Evolutionary conservation across 257 asterid species (phyloP).

Genomic region (Verbena officinalis): DNA sequence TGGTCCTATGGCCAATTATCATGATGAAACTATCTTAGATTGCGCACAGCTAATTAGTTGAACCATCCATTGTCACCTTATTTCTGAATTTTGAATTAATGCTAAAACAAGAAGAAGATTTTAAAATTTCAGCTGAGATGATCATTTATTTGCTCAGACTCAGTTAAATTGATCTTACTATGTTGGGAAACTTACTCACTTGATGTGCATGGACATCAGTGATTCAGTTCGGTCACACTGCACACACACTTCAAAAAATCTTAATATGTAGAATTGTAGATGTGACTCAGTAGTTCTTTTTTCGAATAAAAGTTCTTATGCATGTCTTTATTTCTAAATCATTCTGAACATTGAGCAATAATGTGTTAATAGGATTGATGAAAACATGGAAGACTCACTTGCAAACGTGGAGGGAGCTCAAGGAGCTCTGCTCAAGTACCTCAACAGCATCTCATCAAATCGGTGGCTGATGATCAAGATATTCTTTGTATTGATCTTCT

Average conservation of each 20-base stretch:
- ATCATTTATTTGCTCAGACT: background rate
- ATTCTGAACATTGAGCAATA: slow-evolving; percentile 13
- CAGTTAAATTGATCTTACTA: background rate
- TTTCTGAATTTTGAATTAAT: background rate
- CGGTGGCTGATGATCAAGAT: slow-evolving; percentile 98
- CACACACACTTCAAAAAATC: too few species aligned
- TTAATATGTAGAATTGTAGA: too few species aligned
- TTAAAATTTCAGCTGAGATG: background rate
- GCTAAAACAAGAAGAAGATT: background rate
- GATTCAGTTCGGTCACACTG: too few species aligned
- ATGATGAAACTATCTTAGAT: background rate
- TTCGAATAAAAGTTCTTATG: too few species aligned
- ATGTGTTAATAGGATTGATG: slow-evolving; percentile 84
- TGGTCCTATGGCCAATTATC: background rate
- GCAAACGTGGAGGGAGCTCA: slow-evolving; percentile 92
- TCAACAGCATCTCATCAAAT: slow-evolving; percentile 94
- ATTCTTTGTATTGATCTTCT: slow-evolving; percentile 84
- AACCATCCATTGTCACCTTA: background rate
- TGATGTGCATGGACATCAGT: background rate
- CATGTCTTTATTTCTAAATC: background rate
- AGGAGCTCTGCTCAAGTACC: slow-evolving; percentile 84
- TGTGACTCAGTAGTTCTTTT: too few species aligned
- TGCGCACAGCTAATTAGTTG: background rate
- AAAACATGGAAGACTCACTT: slow-evolving; percentile 88
- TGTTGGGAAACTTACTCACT: background rate